Base-by-base conservation (phyloP, 1,139 yeast genomes). In the Geotrichum australiense region DNA sequence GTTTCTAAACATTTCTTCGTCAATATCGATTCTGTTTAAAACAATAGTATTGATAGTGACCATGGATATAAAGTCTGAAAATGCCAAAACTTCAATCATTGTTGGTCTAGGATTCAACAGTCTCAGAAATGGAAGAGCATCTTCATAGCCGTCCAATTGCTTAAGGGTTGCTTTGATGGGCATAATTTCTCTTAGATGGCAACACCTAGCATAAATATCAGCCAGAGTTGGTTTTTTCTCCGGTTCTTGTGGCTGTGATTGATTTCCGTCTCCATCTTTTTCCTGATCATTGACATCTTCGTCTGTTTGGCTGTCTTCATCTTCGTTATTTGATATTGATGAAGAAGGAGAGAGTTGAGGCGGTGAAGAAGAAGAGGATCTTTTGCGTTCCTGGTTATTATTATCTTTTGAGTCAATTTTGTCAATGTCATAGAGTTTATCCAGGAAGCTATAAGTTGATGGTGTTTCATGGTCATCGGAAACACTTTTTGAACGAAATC, bases 141-240 rank as follows among this genome's bases (percentile, higher is more conserved):
- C 73, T 0, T 78, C 62, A 54, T 84, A 84, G 47, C 78, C 78
- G 56, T 81, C 83, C 46, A 89, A 71, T 59, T 89, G 97, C 54
- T 80, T 82, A 53, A 86, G 61, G 0, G 94, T 86, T 0, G 95
- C 94, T 1, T 95, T 94, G 47, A 89, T 87, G 0, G 97, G 97
- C 50, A 89, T 64, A 42, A 89, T 89, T 56, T 89, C 97, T 42
- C 97, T 70, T 48, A 89, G 68, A 62, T 89, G 97, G 56, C 96
- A 89, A 59, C 96, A 87, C 50, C 96, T 68, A 0, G 96, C 85
- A 60, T 89, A 89, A 12, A 89, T 68, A 32, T 78, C 74, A 53
- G 84, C 94, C 45, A 85, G 64, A 69, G 37, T 7, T 30, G 56
- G 63, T 24, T 58, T 66, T 12, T 59, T 64, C 53, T 80, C 35